A percentile compares a stretch with the other conserved stretches of the same genome.
Conservation (phyloP, 202 grass and related monocot genomes). For the Brachypodium distachyon region DNA sequence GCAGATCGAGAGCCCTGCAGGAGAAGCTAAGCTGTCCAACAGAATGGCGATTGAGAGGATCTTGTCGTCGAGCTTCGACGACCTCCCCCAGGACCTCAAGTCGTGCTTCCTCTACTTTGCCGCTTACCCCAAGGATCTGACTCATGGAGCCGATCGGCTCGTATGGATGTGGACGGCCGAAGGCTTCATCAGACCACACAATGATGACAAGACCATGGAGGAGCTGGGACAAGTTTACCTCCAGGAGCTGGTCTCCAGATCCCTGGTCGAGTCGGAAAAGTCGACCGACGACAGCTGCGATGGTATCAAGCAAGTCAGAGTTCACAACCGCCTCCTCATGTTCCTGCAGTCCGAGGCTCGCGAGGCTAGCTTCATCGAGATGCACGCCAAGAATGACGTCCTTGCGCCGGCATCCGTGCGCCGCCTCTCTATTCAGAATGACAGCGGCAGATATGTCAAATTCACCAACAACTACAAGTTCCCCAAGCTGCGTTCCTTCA, state of each 20-base stretch:
- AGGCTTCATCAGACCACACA: constrained; percentile 37
- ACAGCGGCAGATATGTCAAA: background rate
- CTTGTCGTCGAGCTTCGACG: constrained; percentile 33
- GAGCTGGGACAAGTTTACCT: constrained; percentile 17
- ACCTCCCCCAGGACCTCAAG: constrained; percentile 37
- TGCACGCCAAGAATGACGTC: background rate
- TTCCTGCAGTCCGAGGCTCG: constrained; percentile 31
- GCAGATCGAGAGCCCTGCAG: background rate
- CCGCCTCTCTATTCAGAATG: constrained; percentile 17
- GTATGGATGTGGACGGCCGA: constrained; percentile 32
- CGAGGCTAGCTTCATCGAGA: constrained; percentile 24
- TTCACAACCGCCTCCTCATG: constrained; percentile 15
- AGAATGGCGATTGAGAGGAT: background rate
- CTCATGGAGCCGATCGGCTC: background rate
- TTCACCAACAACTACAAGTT: constrained; percentile 14
- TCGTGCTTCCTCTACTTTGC: constrained; percentile 44
- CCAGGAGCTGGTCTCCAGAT: constrained; percentile 29
- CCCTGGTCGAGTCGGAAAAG: background rate
- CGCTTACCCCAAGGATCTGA: background rate
- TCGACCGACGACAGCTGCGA: background rate
- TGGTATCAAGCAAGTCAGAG: background rate
- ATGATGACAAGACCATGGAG: constrained; percentile 33
- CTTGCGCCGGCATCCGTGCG: background rate
- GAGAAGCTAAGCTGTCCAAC: background rate
- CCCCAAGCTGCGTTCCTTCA: constrained; percentile 21